Base-by-base conservation (phyloP, 305 asterid genomes). In the Plantago coronopus region DNA sequence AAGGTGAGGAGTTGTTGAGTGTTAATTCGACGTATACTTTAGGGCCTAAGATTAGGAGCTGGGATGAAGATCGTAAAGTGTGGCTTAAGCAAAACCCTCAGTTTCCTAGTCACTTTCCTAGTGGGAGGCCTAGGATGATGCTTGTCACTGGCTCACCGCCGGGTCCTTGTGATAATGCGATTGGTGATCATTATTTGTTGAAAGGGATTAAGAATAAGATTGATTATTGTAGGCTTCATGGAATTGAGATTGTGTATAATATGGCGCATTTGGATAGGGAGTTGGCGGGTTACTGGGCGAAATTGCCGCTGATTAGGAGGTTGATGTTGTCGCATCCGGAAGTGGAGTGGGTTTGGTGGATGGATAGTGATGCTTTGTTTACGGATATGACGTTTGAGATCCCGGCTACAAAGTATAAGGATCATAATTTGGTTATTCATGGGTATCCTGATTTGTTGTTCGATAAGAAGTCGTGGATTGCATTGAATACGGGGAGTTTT, bases 301-400 rank as follows among this genome's bases (percentile, higher is more conserved):
- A 91, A 62, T 57, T 91, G 81, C 98, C 98, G 0, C 76, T 91
- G 86, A 69, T 91, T 55, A 76, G 98, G 59, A 78, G 87, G 62
- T 50, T 91, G 68, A 91, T 91, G 98, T 44, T 91, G 74, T 84
- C 96, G 2, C 98, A 91, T 72, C 98, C 98, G 7, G 98, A 91
- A 70, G 87, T 91, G 2, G 96, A 91, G 81, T 91, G 96, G 96
- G 75, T 91, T 67, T 91, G 98, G 98, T 91, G 98, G 98, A 88
- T 91, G 96, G 95, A 91, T 54, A 88, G 95, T 73, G 98, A 91
- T 83, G 96, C 96, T 17, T 50, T 88, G 76, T 86, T 91, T 66
- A 88, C 98, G 10, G 98, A 91, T 42, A 91, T 91, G 95, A 72
- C 68, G 19, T 91, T 91, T 49, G 95, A 84, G 75, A 48, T 91